A percentile compares a stretch with the other conserved stretches of the same genome.
These are phyloP conservation scores for Dendrobium nobile DNA, from an alignment of 106 monocot species.

Conservation along the genomic window DNA sequence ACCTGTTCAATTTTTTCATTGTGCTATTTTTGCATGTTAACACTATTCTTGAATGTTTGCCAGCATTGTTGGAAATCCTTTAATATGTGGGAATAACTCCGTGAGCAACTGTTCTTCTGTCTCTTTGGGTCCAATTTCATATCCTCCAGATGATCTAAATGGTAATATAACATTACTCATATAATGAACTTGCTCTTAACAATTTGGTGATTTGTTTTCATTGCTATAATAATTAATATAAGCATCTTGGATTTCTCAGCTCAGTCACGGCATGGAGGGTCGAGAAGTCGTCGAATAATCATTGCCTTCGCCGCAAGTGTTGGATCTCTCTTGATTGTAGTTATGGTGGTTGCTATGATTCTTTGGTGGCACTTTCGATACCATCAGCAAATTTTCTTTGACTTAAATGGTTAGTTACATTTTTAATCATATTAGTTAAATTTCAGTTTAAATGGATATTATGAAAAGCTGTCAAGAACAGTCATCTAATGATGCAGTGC, in stretches of 20 bases:
- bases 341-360: slow-evolving; percentile 37
- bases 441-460: neutral
- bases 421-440: neutral
- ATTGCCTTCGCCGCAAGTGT: slow-evolving; percentile 54
- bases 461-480: neutral
- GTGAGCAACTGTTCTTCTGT: slow-evolving; percentile 70
- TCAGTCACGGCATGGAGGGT: slow-evolving; percentile 31
- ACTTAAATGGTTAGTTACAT: slow-evolving; percentile 64
- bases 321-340: slow-evolving; percentile 41
- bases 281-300: slow-evolving; percentile 45
- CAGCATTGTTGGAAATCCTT: slow-evolving; percentile 85
- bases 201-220: slow-evolving; percentile 4
- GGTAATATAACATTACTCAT: slow-evolving; percentile 20
- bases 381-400: slow-evolving; percentile 80
- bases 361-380: slow-evolving; percentile 66
- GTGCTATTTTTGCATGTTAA: neutral
- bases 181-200: neutral
- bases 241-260: slow-evolving; percentile 44
- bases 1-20: neutral
- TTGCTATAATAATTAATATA: slow-evolving; percentile 20
- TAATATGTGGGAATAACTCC: slow-evolving; percentile 64
- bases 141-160: slow-evolving; percentile 76
- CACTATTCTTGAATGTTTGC: slow-evolving; percentile 8
- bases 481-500: neutral
- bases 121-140: slow-evolving; percentile 67